These are phyloP conservation scores for Diplodia mutila DNA, from an alignment of 2,329 filamentous ascomycete species.

Conservation along the genomic window DNA sequence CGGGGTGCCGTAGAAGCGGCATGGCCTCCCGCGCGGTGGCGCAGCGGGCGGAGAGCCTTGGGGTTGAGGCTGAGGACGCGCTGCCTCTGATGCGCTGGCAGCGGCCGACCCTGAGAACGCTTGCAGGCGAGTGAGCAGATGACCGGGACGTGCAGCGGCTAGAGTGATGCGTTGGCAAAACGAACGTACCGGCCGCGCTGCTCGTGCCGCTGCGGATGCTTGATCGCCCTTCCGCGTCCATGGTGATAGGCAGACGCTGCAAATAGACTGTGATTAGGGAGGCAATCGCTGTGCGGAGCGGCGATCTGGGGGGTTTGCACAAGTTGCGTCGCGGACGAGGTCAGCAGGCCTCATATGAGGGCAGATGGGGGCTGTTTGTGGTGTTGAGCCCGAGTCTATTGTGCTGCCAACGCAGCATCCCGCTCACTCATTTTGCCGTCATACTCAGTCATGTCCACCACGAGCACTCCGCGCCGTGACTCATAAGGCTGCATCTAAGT, in stretches of 20 bases:
- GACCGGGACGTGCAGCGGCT: slow-evolving; percentile 25
- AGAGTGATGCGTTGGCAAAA: slow-evolving; percentile 29
- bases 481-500: slow-evolving; percentile 16
- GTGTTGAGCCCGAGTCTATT: background rate
- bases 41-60: slow-evolving; percentile 34
- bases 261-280: slow-evolving; percentile 18
- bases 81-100: slow-evolving; percentile 31
- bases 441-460: slow-evolving; percentile 2
- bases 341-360: slow-evolving; percentile 18
- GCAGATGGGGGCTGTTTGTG: background rate
- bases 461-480: background rate
- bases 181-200: slow-evolving; percentile 29
- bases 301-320: slow-evolving; percentile 20
- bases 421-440: background rate
- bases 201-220: slow-evolving; percentile 36
- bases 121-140: slow-evolving; percentile 16
- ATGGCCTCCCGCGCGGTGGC: slow-evolving; percentile 38
- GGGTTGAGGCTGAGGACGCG: slow-evolving; percentile 35
- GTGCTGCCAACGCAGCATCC: slow-evolving; percentile 14
- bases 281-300: slow-evolving; percentile 15
- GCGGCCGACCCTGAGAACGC: slow-evolving; percentile 17
- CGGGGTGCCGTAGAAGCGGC: slow-evolving; percentile 46
- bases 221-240: slow-evolving; percentile 34
- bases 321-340: slow-evolving; percentile 12
- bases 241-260: slow-evolving; percentile 17